phyloP scores from a whole-genome alignment of 2,329 filamentous ascomycete genomes.

The Colletotrichum eleusines region DNA sequence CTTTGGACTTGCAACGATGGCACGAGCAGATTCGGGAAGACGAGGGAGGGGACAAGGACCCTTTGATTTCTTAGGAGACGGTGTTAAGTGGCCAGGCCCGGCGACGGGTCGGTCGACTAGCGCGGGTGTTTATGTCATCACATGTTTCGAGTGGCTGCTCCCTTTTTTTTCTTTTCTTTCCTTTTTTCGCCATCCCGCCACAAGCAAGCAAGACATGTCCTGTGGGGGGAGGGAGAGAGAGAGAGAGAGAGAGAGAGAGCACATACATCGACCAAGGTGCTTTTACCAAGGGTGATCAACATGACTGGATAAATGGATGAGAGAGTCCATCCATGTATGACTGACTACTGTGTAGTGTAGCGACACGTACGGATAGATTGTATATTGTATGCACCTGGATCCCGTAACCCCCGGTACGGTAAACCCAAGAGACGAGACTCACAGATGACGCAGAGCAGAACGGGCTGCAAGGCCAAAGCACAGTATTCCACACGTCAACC shows the following conservation, averaged over 20 bases:
- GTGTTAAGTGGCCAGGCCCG: too few relatives aligned
- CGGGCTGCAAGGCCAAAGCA: not conserved
- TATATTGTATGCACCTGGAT: not conserved
- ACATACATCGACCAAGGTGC: not conserved
- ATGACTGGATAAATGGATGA: not conserved
- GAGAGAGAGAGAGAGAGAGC: not conserved
- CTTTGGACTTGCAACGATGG: slow-evolving; percentile 21
- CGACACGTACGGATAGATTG: not conserved
- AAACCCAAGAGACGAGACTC: not conserved
- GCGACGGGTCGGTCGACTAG: slow-evolving; percentile 3
- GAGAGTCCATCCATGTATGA: not conserved
- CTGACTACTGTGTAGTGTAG: not conserved
- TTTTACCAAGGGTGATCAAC: not conserved
- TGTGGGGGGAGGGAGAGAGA: not conserved
- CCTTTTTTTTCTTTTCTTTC: too few relatives aligned
- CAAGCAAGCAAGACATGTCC: slow-evolving; percentile 11
- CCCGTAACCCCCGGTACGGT: not conserved
- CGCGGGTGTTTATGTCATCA: slow-evolving; percentile 38
- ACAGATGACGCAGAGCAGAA: not conserved
- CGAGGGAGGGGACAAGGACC: slow-evolving; percentile 4
- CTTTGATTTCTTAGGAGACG: not conserved
- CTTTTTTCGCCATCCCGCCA: slow-evolving; percentile 21
- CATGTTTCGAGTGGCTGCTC: slow-evolving; percentile 37
- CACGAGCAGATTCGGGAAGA: slow-evolving; percentile 11
- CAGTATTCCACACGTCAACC: not conserved